Base-by-base conservation (phyloP, 768 basidiomycete genomes). In the Podaxis sp. region DNA sequence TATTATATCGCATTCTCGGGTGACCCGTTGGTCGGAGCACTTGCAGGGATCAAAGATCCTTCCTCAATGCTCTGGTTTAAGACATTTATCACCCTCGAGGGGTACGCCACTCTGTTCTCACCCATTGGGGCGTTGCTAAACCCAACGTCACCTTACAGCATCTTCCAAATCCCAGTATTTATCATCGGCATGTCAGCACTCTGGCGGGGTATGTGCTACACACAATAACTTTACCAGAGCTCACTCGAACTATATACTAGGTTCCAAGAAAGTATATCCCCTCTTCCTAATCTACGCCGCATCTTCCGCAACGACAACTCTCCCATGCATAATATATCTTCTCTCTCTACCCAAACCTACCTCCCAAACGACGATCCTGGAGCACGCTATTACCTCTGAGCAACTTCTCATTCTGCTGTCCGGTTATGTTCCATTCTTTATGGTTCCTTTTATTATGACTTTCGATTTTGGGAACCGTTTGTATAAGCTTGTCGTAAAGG, bases 91-190 rank as follows among this genome's bases (percentile, higher is more conserved):
- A 70, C 73, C n/a, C 71, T 89, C 4, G 89, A 91, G 73, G 74
- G 73, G 89, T 90, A 68, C 62, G 87, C 67, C 19, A n/a, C 42
- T 38, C 28, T 1, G 12, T 22, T 22, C 22, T 11, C 39, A 8
- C 24, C 22, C 44, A 46, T 19, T 19, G 19, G 17, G 7, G 9
- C 36, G n/a, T 26, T 58, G 44, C 61, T 28, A n/a, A n/a, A 8
- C 4, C 39, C 44, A 24, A 48, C 4, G 11, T 0, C 48, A 13
- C 9, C 24, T 40, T 26, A 17, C 52, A 88, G 88, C 15, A 64
- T 84, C 54, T 89, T 90, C 72, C 93, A 94, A 70, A 74, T 93
- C 0, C 94, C 94, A 0, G 81, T 88, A 0, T 94, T 94, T 70
- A 67, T 93, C 49, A 63, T 94, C n/a, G 90, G 89, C 12, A 79